These are phyloP conservation scores for Tetracladium setigerum DNA, from an alignment of 495 filamentous ascomycete genomes.

Conservation along the genomic window DNA sequence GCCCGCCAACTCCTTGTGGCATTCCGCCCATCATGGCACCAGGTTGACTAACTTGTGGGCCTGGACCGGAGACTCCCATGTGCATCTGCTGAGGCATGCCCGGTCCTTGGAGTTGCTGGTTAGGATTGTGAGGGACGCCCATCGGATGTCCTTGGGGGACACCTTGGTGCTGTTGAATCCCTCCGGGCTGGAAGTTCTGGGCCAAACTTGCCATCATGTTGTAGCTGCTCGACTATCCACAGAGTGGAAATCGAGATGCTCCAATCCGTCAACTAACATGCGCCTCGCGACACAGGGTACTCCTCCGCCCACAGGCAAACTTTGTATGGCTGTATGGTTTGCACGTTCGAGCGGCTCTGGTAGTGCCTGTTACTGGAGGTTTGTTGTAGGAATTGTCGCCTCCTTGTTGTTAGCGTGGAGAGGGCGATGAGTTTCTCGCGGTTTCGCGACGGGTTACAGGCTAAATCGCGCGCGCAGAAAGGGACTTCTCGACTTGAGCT, in stretches of 20 bases:
- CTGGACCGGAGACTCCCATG: constrained; percentile 75
- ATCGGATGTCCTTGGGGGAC: constrained; percentile 74
- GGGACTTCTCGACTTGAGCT: constrained; percentile 5
- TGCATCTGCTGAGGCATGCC: constrained; percentile 75
- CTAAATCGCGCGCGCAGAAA: constrained; percentile 10
- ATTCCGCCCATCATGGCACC: constrained; percentile 69
- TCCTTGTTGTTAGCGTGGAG: neutral
- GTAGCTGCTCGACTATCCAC: constrained; percentile 19
- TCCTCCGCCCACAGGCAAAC: constrained; percentile 8
- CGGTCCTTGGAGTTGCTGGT: constrained; percentile 51
- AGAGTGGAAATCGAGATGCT: constrained; percentile 6
- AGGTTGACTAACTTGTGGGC: constrained; percentile 70
- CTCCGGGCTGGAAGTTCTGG: constrained; percentile 60
- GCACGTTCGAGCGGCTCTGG: neutral
- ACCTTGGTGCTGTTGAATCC: constrained; percentile 65
- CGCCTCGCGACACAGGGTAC: constrained; percentile 5
- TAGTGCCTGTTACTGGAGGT: neutral
- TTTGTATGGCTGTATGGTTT: constrained; percentile 3
- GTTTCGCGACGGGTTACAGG: constrained; percentile 8
- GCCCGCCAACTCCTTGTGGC: constrained; percentile 62
- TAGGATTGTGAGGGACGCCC: constrained; percentile 52
- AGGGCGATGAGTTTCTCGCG: constrained; percentile 1
- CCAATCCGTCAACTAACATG: constrained; percentile 12
- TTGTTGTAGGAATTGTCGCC: constrained; percentile 7
- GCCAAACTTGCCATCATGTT: constrained; percentile 64